Evolutionary conservation across 2,329 filamentous ascomycete genomes (phyloP).

Genomic region (Daldinia sp.): DNA sequence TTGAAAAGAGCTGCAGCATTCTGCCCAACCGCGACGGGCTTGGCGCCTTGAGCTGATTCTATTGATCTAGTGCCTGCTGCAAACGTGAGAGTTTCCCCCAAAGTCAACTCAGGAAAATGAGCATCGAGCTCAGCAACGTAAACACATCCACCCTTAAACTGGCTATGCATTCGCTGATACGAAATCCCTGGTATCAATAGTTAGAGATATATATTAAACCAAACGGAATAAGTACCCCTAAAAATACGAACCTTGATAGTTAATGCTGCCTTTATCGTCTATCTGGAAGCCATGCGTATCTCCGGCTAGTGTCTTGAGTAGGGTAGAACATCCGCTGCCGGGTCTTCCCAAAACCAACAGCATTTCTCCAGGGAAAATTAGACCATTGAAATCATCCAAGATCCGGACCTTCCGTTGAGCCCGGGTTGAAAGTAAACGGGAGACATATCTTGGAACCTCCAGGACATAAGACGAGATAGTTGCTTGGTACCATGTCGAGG

Average conservation of each 20-base stretch:
- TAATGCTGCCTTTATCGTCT: slow-evolving; percentile 52
- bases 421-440: no score
- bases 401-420: no score
- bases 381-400: no score
- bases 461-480: no score
- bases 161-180: slow-evolving; percentile 72
- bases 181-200: background rate
- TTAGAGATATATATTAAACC: no score
- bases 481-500: no score
- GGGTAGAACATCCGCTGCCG: slow-evolving; percentile 58
- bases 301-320: slow-evolving; percentile 57
- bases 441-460: no score
- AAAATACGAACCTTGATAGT: slow-evolving; percentile 59
- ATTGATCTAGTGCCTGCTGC: slow-evolving; percentile 70
- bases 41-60: slow-evolving; percentile 47
- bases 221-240: no score
- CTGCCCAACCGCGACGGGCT: background rate
- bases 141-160: slow-evolving; percentile 82
- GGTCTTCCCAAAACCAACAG: slow-evolving; percentile 58
- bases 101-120: slow-evolving; percentile 77
- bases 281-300: slow-evolving; percentile 26
- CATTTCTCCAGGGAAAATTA: slow-evolving; percentile 59
- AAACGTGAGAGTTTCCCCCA: slow-evolving; percentile 80
- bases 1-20: background rate
- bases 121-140: slow-evolving; percentile 85